Conservation (phyloP, 768 basidiomycete genomes). For the Trametes villosa region DNA sequence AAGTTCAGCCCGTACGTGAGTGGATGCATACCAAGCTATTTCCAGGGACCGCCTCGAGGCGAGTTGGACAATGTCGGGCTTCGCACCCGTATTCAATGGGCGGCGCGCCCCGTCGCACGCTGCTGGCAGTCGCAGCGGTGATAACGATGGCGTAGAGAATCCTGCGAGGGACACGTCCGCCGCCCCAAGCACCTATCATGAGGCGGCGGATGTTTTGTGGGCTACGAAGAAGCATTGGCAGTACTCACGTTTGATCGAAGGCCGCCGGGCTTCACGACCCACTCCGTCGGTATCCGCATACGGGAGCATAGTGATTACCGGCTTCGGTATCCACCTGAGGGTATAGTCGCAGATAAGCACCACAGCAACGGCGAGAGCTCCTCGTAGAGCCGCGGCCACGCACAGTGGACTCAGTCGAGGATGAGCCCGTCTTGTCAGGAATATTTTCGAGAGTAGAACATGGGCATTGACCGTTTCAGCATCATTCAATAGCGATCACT, state of each 20-base stretch:
- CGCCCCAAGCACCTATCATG: not conserved
- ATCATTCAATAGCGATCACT: not conserved
- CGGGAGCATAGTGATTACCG: not conserved
- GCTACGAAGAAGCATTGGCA: not conserved
- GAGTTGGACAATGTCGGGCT: not conserved
- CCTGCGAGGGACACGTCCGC: constrained; percentile 1
- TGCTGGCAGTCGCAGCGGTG: constrained; percentile 3
- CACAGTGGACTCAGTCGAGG: too few species aligned
- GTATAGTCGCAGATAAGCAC: not conserved
- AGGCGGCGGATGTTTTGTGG: not conserved
- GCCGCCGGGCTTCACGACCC: not conserved
- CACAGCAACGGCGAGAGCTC: too few species aligned
- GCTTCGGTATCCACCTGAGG: not conserved
- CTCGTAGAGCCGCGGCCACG: too few species aligned
- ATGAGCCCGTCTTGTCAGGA: not conserved
- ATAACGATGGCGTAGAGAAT: constrained; percentile 1
- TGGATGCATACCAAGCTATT: constrained; percentile 1
- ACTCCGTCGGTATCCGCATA: not conserved
- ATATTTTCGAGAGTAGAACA: too few species aligned
- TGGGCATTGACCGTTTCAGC: too few species aligned
- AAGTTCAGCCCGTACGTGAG: not conserved
- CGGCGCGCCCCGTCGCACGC: constrained; percentile 2
- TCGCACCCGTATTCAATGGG: constrained; percentile 7
- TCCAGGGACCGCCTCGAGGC: constrained; percentile 1
- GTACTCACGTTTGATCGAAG: constrained; percentile 1